These are phyloP conservation scores for Panicum virgatum DNA, from an alignment of 202 grass and related monocot genomes.

Conservation along the genomic window DNA sequence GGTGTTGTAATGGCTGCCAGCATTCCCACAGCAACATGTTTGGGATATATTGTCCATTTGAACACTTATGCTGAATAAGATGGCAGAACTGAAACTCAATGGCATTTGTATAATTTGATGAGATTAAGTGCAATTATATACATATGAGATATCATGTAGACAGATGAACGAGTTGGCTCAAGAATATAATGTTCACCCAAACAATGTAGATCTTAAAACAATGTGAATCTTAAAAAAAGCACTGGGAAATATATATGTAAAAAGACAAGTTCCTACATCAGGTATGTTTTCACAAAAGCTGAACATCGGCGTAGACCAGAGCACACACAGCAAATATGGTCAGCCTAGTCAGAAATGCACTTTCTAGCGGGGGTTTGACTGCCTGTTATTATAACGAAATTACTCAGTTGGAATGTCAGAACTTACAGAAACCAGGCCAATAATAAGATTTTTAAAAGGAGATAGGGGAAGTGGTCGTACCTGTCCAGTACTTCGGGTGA, in stretches of 20 bases:
- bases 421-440: not conserved
- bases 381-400: no score
- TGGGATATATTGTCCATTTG: not conserved
- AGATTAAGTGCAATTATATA: not conserved
- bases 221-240: no score
- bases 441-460: not conserved
- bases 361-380: no score
- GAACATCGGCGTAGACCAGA: no score
- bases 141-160: not conserved
- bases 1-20: not conserved
- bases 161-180: not conserved
- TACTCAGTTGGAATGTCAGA: not conserved
- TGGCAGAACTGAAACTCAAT: not conserved
- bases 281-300: no score
- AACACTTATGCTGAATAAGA: not conserved
- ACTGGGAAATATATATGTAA: no score
- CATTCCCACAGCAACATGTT: not conserved
- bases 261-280: no score
- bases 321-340: no score
- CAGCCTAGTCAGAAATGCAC: no score
- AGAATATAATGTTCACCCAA: not conserved
- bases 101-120: not conserved
- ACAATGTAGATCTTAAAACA: no score
- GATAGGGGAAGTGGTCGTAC: not conserved
- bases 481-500: constrained; percentile 69